Percentiles rank a stretch among this genome's conserved stretches.
Evolutionary conservation across 2,329 filamentous ascomycete species (phyloP).

Genomic region (Exophiala phaeomuriformis): DNA sequence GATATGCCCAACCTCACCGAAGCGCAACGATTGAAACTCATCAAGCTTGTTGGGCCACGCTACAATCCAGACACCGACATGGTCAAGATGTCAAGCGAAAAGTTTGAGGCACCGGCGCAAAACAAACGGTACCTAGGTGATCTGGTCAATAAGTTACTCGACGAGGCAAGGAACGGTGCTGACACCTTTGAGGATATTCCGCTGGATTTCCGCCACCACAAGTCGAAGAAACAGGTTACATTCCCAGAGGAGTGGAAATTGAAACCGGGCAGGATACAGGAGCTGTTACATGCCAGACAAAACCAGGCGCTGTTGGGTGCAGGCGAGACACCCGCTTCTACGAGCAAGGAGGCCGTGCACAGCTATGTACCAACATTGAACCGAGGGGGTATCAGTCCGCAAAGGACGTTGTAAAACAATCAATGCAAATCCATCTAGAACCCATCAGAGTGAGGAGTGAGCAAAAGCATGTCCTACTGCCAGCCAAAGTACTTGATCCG

Average conservation of each 20-base stretch:
- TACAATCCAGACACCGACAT: slow-evolving; percentile 79
- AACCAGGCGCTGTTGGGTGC: slow-evolving; percentile 51
- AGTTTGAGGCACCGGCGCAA: slow-evolving; percentile 79
- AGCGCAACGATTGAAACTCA: slow-evolving; percentile 68
- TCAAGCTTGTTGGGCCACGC: slow-evolving; percentile 75
- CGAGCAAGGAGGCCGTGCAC: slow-evolving; percentile 21
- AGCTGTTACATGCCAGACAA: slow-evolving; percentile 43
- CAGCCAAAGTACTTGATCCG: no score
- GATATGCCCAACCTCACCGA: slow-evolving; percentile 57
- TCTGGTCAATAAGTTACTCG: slow-evolving; percentile 63
- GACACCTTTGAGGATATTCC: slow-evolving; percentile 87
- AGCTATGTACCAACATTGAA: slow-evolving; percentile 16
- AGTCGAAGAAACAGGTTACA: slow-evolving; percentile 55
- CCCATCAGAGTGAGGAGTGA: neutral
- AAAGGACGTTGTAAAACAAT: slow-evolving; percentile 13
- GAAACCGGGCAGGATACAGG: slow-evolving; percentile 39
- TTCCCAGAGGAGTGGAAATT: slow-evolving; percentile 83
- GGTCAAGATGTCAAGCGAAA: slow-evolving; percentile 85
- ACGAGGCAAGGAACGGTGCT: slow-evolving; percentile 65
- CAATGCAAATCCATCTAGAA: neutral
- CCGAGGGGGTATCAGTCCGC: neutral
- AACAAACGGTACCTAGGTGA: slow-evolving; percentile 94
- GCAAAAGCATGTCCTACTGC: no score
- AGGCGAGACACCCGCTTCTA: slow-evolving; percentile 29
- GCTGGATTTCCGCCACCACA: slow-evolving; percentile 80